phyloP scores from a whole-genome alignment of 768 basidiomycete genomes.

The Boletus pseudo-olivaceus region DNA sequence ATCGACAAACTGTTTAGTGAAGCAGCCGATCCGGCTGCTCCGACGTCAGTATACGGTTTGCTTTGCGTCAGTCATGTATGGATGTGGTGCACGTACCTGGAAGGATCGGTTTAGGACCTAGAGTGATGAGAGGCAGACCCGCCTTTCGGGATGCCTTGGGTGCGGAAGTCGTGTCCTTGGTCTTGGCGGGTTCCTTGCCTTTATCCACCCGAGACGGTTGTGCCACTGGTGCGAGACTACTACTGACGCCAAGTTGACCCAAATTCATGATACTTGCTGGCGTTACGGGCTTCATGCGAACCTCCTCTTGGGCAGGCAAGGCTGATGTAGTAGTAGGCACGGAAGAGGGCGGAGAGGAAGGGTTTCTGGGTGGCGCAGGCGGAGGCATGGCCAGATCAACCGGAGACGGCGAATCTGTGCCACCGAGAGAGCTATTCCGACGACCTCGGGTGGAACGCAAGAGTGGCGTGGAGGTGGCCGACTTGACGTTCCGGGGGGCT shows the following conservation, averaged over 20 bases:
- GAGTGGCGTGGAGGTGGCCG: conserved; percentile 59
- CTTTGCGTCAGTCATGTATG: neutral
- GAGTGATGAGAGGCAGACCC: conserved; percentile 40
- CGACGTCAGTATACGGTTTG: conserved; percentile 2
- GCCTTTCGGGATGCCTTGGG: conserved; percentile 28
- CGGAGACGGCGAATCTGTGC: conserved; percentile 73
- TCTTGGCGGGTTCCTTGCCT: conserved; percentile 29
- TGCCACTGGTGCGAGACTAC: conserved; percentile 35
- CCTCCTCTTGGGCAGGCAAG: conserved; percentile 12
- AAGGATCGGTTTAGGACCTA: conserved; percentile 66
- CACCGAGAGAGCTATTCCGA: conserved; percentile 40
- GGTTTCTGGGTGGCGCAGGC: conserved; percentile 52
- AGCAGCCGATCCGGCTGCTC: conserved; percentile 33
- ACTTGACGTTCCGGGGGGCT: conserved; percentile 35
- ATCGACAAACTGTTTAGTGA: conserved; percentile 24
- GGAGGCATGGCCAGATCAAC: conserved; percentile 90
- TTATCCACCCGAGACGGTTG: conserved; percentile 21
- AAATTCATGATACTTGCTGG: conserved; percentile 94
- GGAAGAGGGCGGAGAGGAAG: conserved; percentile 17
- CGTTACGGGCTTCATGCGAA: conserved; percentile 71
- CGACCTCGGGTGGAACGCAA: conserved; percentile 44
- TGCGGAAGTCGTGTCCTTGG: conserved; percentile 22
- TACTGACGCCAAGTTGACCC: conserved; percentile 55
- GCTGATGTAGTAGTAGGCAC: neutral
- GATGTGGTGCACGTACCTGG: conserved; percentile 47